Base-by-base conservation (phyloP, 1,139 yeast genomes). In the Suhomyces ambrosiae region DNA sequence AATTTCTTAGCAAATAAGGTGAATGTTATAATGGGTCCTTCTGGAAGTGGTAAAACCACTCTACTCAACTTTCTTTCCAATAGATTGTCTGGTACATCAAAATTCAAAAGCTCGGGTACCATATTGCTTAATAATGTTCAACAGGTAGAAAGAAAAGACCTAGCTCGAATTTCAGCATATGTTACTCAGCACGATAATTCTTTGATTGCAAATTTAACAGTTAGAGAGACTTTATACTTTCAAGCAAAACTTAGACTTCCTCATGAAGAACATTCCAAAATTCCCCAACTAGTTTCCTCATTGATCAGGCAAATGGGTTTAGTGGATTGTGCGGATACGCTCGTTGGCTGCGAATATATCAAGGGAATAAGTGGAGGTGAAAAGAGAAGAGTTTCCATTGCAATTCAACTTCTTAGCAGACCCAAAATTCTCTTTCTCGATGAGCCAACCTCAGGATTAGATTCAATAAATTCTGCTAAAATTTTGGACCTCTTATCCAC, bases 281-380 rank as follows among this genome's bases (percentile, higher is more conserved):
- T 56, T 8, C 57, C 60, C 2, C 28, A 32, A 7, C 34, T 45
- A n/a, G 47, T 58, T 27, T 37, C 43, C 7, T 29, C 40, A 3
- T 28, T 58, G 16, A 47, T 58, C 30, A 40, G 61, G 26, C 47
- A 45, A 27, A 52, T 52, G 4, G 59, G 60, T 3, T 46, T 58
- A 14, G 34, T 48, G 16, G 61, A 58, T 33, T 56, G 60, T 35
- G 62, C 61, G 3, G 61, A 58, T 16, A 58, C 59, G 3, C 40
- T 54, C 5, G 47, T 58, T 6, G 62, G 62, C 3, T 42, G 48
- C 2, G 54, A 45, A 11, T 35, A 40, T 7, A 45, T 44, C 7
- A 58, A 58, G 32, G 62, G 62, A 0, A 54, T 56, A 17, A 52
- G 58, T 23, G 62, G 62, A 1, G 62, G 62, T 2, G 61, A 57